These are phyloP conservation scores for Paradendryphiella salina DNA, from an alignment of 2,329 filamentous ascomycete species.

Conservation along the genomic window DNA sequence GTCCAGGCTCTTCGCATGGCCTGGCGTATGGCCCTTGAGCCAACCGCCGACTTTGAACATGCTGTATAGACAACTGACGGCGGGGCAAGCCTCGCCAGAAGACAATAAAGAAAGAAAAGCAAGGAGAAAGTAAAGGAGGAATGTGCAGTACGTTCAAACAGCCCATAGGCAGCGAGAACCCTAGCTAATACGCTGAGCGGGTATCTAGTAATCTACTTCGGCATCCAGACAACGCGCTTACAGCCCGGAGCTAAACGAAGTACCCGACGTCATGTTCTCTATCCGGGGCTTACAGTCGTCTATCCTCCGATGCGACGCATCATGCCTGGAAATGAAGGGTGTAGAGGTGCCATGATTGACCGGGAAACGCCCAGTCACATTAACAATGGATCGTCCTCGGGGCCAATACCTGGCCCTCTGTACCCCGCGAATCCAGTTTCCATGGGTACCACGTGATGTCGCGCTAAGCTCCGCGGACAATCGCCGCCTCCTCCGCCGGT, in stretches of 20 bases:
- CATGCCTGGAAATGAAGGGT: background rate
- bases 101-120: background rate
- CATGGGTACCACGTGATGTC: conserved; percentile 23
- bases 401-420: background rate
- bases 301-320: background rate
- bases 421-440: conserved; percentile 10
- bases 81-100: background rate
- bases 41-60: conserved; percentile 47
- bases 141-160: background rate
- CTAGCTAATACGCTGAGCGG: conserved; percentile 6
- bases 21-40: conserved; percentile 41
- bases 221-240: conserved; percentile 14
- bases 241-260: conserved; percentile 20
- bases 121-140: background rate
- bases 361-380: background rate
- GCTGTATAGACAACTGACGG: conserved; percentile 2
- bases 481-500: conserved; percentile 18
- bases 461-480: conserved; percentile 18
- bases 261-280: conserved; percentile 21
- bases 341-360: background rate
- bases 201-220: conserved; percentile 9
- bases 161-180: background rate
- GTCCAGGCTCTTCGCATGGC: conserved; percentile 60
- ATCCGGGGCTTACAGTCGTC: conserved; percentile 3
- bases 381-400: background rate